Evolutionary conservation across 1,284 basidiomycete species (phyloP).

Genomic region (Sutorius eximius): DNA sequence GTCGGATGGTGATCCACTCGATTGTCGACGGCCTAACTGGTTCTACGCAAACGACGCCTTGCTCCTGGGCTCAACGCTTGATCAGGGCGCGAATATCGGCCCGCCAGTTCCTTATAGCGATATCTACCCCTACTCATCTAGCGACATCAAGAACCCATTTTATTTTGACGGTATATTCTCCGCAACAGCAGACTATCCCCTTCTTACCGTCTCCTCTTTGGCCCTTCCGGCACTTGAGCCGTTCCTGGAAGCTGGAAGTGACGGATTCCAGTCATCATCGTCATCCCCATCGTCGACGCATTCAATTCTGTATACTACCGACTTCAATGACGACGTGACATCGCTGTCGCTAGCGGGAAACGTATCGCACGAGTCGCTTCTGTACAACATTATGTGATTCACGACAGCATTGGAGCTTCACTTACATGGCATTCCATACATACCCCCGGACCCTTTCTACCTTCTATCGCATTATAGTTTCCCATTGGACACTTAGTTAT

Average conservation of each 20-base stretch:
- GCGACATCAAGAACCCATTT: constrained; percentile 4
- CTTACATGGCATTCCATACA: neutral
- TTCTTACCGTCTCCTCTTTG: constrained; percentile 10
- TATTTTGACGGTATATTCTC: constrained; percentile 7
- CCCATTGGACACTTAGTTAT: constrained; percentile 10
- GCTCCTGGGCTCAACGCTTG: neutral
- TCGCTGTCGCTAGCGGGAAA: constrained; percentile 8
- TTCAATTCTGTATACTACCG: constrained; percentile 12
- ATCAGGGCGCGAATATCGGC: constrained; percentile 6
- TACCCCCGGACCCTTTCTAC: constrained; percentile 6
- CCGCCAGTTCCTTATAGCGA: constrained; percentile 2
- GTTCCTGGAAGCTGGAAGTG: constrained; percentile 17
- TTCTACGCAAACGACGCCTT: neutral
- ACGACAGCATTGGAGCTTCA: constrained; percentile 1
- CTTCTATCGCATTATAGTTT: constrained; percentile 5
- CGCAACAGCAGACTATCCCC: constrained; percentile 7
- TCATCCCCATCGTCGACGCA: constrained; percentile 32
- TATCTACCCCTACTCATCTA: constrained; percentile 1
- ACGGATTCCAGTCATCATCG: constrained; percentile 23
- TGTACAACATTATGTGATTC: constrained; percentile 21
- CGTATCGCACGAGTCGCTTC: constrained; percentile 9
- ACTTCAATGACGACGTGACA: constrained; percentile 9
- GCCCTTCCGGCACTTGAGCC: constrained; percentile 12
- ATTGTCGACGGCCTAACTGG: constrained; percentile 8
- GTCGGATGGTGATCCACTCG: constrained; percentile 4